Evolutionary conservation across 257 asterid species (phyloP).

Genomic region (Solanum habrochaites): DNA sequence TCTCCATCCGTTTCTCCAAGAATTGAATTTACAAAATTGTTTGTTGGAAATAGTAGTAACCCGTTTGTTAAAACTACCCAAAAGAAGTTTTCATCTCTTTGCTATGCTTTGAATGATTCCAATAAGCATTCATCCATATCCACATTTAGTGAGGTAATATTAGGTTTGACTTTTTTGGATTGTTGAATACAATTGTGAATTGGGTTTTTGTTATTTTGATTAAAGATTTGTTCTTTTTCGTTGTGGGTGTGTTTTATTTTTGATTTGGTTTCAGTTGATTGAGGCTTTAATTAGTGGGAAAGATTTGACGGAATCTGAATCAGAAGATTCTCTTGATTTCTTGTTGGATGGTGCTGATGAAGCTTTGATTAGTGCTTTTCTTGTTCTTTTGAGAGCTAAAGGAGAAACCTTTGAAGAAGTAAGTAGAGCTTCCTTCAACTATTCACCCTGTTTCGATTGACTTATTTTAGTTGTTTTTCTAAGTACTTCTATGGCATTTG

Average conservation of each 20-base stretch:
- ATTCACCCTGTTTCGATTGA: neutral
- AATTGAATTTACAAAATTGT: neutral
- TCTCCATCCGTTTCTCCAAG: neutral
- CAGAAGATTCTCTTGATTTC: conserved; percentile 77
- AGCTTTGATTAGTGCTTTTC: conserved; percentile 84
- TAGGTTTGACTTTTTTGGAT: neutral
- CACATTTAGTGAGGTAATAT: conserved; percentile 11
- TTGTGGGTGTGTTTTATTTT: neutral
- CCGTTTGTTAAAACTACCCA: neutral
- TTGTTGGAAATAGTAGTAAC: neutral
- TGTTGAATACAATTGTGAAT: neutral
- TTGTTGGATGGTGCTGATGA: conserved; percentile 85
- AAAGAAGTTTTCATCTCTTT: neutral
- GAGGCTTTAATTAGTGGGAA: conserved; percentile 65
- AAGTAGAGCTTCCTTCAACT: conserved; percentile 6
- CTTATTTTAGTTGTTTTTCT: neutral
- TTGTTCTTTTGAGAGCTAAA: conserved; percentile 91
- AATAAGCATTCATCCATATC: neutral
- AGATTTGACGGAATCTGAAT: conserved; percentile 75
- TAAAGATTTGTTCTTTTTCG: neutral
- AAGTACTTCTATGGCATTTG: neutral
- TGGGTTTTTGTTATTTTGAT: neutral
- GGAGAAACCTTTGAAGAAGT: conserved; percentile 95
- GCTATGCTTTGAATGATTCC: neutral
- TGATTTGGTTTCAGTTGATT: conserved; percentile 39